phyloP scores from a whole-genome alignment of 2,329 filamentous ascomycete genomes.

The Hymenoscyphus linearis region DNA sequence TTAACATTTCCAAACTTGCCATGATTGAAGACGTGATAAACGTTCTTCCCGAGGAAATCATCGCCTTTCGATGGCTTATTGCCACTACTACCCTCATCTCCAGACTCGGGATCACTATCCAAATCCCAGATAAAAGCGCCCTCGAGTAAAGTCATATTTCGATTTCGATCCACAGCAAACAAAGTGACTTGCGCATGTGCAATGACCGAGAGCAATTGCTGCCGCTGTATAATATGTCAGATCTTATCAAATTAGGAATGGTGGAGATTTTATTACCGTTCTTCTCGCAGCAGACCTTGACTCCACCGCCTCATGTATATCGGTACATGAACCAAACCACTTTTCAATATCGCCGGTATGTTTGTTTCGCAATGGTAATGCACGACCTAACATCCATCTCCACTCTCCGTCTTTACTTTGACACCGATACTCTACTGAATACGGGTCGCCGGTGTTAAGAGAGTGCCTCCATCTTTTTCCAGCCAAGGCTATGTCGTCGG shows the following conservation, averaged over 20 bases:
- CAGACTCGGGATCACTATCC: slow-evolving; percentile 27
- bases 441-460: slow-evolving; percentile 62
- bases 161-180: slow-evolving; percentile 62
- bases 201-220: slow-evolving; percentile 68
- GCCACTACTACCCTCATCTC: slow-evolving; percentile 32
- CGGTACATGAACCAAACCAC: slow-evolving; percentile 78
- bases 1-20: slow-evolving; percentile 24
- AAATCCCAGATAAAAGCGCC: slow-evolving; percentile 55
- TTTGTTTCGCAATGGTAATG: slow-evolving; percentile 60
- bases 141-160: slow-evolving; percentile 63
- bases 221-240: slow-evolving; percentile 33
- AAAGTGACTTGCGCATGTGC: slow-evolving; percentile 71
- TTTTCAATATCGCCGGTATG: slow-evolving; percentile 65
- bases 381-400: slow-evolving; percentile 74
- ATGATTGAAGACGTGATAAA: slow-evolving; percentile 58
- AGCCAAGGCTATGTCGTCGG: slow-evolving; percentile 59
- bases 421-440: slow-evolving; percentile 66
- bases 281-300: slow-evolving; percentile 60
- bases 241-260: background rate
- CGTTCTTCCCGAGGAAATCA: slow-evolving; percentile 49
- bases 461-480: slow-evolving; percentile 54
- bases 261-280: slow-evolving; percentile 35
- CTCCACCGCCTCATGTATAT: slow-evolving; percentile 70
- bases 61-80: slow-evolving; percentile 19
- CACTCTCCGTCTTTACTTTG: slow-evolving; percentile 61